Evolutionary conservation across 345 rosid species (phyloP).

Genomic region (Citrus glauca): DNA sequence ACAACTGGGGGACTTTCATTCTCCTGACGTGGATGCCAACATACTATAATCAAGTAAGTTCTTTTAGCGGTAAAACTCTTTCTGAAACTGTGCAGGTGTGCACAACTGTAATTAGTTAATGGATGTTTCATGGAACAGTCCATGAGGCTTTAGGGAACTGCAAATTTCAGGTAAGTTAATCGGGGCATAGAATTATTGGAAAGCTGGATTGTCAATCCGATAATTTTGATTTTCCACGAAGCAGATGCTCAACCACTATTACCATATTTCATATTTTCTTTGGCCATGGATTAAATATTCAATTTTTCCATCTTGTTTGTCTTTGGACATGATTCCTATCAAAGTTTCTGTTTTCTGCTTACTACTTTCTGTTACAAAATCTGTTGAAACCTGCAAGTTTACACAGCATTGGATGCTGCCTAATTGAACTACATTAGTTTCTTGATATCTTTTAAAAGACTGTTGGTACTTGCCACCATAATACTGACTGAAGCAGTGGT

Average conservation of each 20-base stretch:
- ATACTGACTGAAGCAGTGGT: neutral
- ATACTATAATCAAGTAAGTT: slow-evolving; percentile 79
- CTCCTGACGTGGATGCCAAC: slow-evolving; percentile 98
- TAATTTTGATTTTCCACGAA: neutral
- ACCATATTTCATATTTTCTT: too few relatives aligned
- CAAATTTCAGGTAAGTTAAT: neutral
- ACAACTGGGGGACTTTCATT: slow-evolving; percentile 94
- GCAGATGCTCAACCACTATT: neutral
- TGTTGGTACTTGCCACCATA: neutral
- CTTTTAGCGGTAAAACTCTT: neutral
- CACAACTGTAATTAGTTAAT: neutral
- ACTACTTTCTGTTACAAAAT: neutral
- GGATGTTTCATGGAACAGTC: neutral
- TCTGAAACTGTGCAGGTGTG: neutral
- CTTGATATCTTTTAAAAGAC: slow-evolving; percentile 1
- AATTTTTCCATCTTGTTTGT: neutral
- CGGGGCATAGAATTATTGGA: neutral
- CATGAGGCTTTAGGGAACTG: neutral
- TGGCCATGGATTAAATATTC: neutral
- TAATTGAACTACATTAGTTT: neutral
- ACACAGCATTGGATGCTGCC: neutral
- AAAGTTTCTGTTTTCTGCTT: neutral
- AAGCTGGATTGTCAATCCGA: neutral
- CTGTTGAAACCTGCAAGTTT: neutral
- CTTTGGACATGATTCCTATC: neutral